phyloP scores from a whole-genome alignment of 257 asterid species.

The Cordia subcordata region DNA sequence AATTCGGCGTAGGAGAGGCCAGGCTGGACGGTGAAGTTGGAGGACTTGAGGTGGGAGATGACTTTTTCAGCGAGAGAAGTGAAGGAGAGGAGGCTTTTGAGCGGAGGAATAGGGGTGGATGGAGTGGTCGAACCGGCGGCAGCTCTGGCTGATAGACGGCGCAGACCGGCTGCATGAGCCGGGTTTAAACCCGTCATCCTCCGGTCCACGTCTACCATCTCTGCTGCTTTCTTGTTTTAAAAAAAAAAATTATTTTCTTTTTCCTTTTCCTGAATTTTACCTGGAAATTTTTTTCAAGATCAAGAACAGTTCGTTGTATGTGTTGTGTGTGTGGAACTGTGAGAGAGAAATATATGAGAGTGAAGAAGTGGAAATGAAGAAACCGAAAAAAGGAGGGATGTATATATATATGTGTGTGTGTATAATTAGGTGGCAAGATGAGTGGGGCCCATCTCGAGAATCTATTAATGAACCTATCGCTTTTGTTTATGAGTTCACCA shows the following conservation, averaged over 20 bases:
- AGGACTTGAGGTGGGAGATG: conserved; percentile 53
- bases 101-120: conserved; percentile 73
- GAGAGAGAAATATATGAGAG: neutral
- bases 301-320: neutral
- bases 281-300: neutral
- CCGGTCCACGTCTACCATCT: conserved; percentile 96
- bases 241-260: too few relatives aligned
- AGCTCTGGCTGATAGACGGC: conserved; percentile 89
- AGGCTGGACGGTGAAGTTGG: conserved; percentile 53
- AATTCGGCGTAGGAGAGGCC: conserved; percentile 76
- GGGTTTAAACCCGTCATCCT: conserved; percentile 88
- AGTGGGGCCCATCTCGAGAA: neutral
- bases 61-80: conserved; percentile 69
- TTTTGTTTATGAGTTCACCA: too few relatives aligned
- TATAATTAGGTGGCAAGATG: neutral
- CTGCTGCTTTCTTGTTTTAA: neutral
- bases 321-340: neutral
- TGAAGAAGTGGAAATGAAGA: neutral
- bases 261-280: too few relatives aligned
- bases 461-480: neutral
- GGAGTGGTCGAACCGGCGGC: conserved; percentile 59
- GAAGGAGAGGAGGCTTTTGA: conserved; percentile 79
- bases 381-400: neutral
- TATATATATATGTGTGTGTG: too few relatives aligned
- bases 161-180: conserved; percentile 85